Evolutionary conservation across 78 protist genomes (phyloP), one percentile per base, ranked within the genome.

Genomic region (Dictyostelium purpureum): DNA sequence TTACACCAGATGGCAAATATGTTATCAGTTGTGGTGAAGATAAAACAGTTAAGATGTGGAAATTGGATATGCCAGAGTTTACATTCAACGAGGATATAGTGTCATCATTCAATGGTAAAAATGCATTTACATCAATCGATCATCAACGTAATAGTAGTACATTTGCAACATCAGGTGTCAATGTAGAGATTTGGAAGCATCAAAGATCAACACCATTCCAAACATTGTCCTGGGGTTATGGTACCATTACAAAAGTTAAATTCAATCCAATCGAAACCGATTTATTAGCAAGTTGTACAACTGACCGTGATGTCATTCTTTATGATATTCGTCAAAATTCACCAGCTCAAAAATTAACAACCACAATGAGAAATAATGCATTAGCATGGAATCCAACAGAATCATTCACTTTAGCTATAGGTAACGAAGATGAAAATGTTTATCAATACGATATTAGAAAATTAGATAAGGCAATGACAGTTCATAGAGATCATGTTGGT

Each of bases 391-490:
- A 97, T 75, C 99, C 99, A 12, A 91, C 79, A 85, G 97, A 97
- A 40, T 96, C 99, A 2, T 95, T 81, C 42, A 87, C 93, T 43
- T 90, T 98, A 31, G 95, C 96, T 0, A 82, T 63, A 0, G 97
- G 99, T 38, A 95, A 88, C 56, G 99, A 98, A 45, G 99, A 98
- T 69, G 96, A 93, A 87, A 97, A 98, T 6, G 63, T 66, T 26
- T 98, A 98, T 59, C 93, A 97, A 10, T 98, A 96, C 94, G 99
- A 98, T 85, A 97, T 97, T 95, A 88, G 99, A 26, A 94, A 87
- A 61, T 70, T 98, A 26, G 65, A 88, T 31, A 42, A 33, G 56
- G 99, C 99, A 4, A 71, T 93, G 26, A 45, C 87, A 4, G 96
- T 97, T 11, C 96, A 96, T 88, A 80, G 88, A 57, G 99, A 94